Base-by-base conservation (phyloP, 2,329 filamentous ascomycete genomes). In the Pseudogymnoascus sp. region DNA sequence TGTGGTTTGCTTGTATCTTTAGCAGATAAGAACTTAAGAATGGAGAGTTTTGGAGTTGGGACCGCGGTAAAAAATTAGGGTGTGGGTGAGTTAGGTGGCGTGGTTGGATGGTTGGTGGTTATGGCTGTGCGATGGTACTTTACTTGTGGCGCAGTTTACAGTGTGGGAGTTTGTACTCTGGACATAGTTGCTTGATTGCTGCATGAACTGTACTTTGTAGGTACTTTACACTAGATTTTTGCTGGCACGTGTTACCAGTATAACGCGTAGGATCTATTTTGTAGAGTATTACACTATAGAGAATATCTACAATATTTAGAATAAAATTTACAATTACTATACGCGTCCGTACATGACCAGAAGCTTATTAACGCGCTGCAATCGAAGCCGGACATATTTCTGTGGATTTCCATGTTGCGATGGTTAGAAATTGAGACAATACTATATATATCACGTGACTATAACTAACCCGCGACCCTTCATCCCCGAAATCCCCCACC, bases 51-150 rank as follows among this genome's bases (percentile, higher is more conserved):
- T 16, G 46, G 46, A 34, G 46, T 34, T 28, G 25, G 50, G 50
- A 18, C 50, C 50, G 50, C 50, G 25, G 50, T 28, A 31, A 50
- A 50, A 25, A 6, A 11, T 21, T 36, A 36, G 50, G 50, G 25
- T 56, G 50, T 56, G 50, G 50, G 50, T 56, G 50, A 56, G 28
- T 18, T 16, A 2, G 50, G 50, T 56, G 50, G 50, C 50, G 50
- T 56, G 50, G 50, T 56, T 56, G 46, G 25, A 56, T 56, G 25
- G 25, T 50, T 50, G 44, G 23, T 16, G 44, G 23, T 28, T n/a
- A 18, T 53, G 44, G 46, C 8, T 11, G 4, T 56, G 25, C 1
- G 14, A 12, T 10, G 50, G 34, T 56, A 56, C 50, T 56, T 56
- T 7, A 2, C 25, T 4, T 56, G 50, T 56, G 50, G 50, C 50